Base-by-base conservation (phyloP, 768 basidiomycete genomes). In the Lactarius sanguifluus region DNA sequence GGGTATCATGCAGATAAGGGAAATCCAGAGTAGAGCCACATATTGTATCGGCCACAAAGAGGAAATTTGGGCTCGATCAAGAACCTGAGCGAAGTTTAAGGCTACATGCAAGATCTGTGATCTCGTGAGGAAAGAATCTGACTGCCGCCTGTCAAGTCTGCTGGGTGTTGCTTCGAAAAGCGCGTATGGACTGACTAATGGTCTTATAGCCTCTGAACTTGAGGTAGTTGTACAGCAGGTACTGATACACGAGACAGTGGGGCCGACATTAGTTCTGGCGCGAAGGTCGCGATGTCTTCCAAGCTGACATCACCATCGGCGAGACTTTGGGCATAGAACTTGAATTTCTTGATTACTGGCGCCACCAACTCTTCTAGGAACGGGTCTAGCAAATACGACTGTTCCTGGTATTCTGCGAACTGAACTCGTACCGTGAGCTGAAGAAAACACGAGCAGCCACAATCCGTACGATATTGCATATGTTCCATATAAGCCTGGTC, bases 361-460 rank as follows among this genome's bases (percentile, higher is more conserved):
- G 80, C 76, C 12, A 97, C 84, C 63, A 99, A 85, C 38, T 79
- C 74, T 72, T 96, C 92, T 23, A 99, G 82, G 71, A 83, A 88
- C 43, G 96, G 95, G 75, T 99, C 97, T 15, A 98, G 81, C 3
- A 99, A 83, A 75, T 94, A 92, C 2, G 95, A 82, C 71, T 96
- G 93, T 68, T 98, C 96, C 75, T 96, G 95, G 73, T 96, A 98
- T 73, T 88, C 85, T 73, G 86, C 85, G 34, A 98, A 83, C 96
- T 98, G 62, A 20, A 69, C 59, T 23, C 30, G 64, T 7, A 65
- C 54, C 18, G 20, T 70, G 38, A 71, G 65, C 16, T 28, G 10
- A 54, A 25, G 15, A 18, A 45, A 25, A 8, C 30, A 25, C 12
- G 36, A 18, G 30, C 4, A 9, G 32, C 23, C 41, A 55, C 9